A percentile compares a stretch with the other conserved stretches of the same genome.
phyloP scores from a whole-genome alignment of 2,329 filamentous ascomycete genomes.

The Pseudonectria foliicola region DNA sequence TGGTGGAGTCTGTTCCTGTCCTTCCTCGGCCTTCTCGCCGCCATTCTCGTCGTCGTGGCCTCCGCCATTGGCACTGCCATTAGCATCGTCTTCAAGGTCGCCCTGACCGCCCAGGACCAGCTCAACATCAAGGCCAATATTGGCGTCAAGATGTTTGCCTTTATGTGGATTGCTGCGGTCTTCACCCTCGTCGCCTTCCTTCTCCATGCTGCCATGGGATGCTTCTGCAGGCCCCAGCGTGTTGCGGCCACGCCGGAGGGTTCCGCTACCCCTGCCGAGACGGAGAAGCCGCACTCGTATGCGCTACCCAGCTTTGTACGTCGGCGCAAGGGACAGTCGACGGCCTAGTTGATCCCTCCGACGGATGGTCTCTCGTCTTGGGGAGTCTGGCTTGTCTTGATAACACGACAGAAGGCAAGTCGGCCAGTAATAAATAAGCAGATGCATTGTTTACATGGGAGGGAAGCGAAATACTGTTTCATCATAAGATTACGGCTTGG shows the following conservation, averaged over 20 bases:
- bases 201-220: slow-evolving; percentile 69
- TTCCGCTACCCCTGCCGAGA: slow-evolving; percentile 7
- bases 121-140: slow-evolving; percentile 70
- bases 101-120: slow-evolving; percentile 61
- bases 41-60: slow-evolving; percentile 61
- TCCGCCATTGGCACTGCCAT: slow-evolving; percentile 75
- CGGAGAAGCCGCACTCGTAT: slow-evolving; percentile 15
- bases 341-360: slow-evolving; percentile 3
- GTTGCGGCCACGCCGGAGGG: slow-evolving; percentile 1
- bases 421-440: too few relatives aligned
- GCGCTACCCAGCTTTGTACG: slow-evolving; percentile 24
- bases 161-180: slow-evolving; percentile 79
- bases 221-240: slow-evolving; percentile 52
- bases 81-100: slow-evolving; percentile 72
- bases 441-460: too few relatives aligned
- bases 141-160: slow-evolving; percentile 69
- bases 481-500: too few relatives aligned
- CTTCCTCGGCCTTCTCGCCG: slow-evolving; percentile 59
- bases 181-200: slow-evolving; percentile 63
- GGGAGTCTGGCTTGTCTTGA: too few relatives aligned
- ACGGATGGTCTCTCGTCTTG: too few relatives aligned
- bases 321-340: slow-evolving; percentile 17
- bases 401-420: too few relatives aligned
- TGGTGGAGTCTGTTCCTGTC: slow-evolving; percentile 62
- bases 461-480: too few relatives aligned